Base-by-base conservation (phyloP, 2,329 filamentous ascomycete species). In the Aspergillus sp. region DNA sequence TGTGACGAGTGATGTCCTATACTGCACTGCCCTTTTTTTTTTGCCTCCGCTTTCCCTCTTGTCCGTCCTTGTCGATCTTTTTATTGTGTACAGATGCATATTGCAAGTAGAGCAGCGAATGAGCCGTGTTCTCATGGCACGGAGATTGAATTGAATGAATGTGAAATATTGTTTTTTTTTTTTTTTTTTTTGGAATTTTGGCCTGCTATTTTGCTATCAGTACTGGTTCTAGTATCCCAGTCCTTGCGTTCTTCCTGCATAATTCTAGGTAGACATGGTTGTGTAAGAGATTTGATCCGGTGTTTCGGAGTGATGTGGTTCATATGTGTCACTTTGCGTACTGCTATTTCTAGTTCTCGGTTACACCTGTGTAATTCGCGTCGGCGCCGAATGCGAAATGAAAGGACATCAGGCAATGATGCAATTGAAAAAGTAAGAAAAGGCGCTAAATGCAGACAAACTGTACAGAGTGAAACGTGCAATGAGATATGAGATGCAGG, bases 81-180 rank as follows among this genome's bases (percentile, higher is more conserved):
- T 39, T 49, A 24, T 24, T 62, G 55, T 68, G 64, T 69, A 67
- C 64, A 69, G 63, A 62, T 69, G 65, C 66, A 67, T 67, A 67
- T 54, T 65, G 58, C 51, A 52, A 61, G 63, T 67, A 63, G 61
- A 62, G 54, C 24, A 46, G 24, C 39, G 54, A 52, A 57, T 52
- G 58, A 57, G 46, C 55, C 51, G 20, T 57, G 49, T 36, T 12
- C n/a, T 54, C 29, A 18, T 36, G 18, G 14, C 32, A 32, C 45
- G 58, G 31, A 31, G 50, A 52, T 57, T 54, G 55, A 50, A 54
- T 39, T 54, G 55, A 50, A 54, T 39, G 55, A 56, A 51, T 56
- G 49, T 24, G 32, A 20, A 46, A 20, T 32, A 31, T 36, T 14
- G 10, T 16, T 20, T 46, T 12, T 36, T 11, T 14, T 36, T 46